Percentiles rank a stretch among this genome's conserved stretches.
Evolutionary conservation across 345 rosid genomes (phyloP).

Genomic region (Eucalyptus leucophloia): DNA sequence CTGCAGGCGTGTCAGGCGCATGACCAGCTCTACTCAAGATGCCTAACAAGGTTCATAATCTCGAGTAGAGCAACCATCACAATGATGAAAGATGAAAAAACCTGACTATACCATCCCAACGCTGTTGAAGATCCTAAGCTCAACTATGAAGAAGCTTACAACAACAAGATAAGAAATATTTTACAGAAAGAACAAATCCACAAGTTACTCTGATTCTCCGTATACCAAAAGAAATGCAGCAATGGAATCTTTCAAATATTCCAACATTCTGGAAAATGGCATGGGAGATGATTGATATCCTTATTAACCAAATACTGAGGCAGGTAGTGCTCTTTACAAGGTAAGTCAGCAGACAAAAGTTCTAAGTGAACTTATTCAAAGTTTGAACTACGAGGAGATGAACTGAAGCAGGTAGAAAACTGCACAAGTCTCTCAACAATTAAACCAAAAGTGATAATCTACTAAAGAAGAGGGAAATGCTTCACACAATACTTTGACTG

Average conservation of each 20-base stretch:
- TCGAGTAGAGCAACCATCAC: background rate
- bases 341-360: background rate
- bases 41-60: background rate
- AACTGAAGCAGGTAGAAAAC: background rate
- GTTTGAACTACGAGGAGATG: background rate
- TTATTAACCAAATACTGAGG: background rate
- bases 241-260: background rate
- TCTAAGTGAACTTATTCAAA: background rate
- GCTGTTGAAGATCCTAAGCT: background rate
- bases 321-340: background rate
- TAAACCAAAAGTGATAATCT: background rate
- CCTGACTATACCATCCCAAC: background rate
- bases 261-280: background rate
- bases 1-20: background rate
- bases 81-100: background rate
- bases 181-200: background rate
- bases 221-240: background rate
- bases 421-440: background rate
- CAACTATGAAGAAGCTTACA: background rate
- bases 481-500: background rate
- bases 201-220: background rate
- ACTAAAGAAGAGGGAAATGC: background rate
- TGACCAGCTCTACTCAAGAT: background rate
- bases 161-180: background rate
- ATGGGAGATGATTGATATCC: background rate